phyloP scores from a whole-genome alignment of 148 eudicot species.

The Gaultheria prostrata region DNA sequence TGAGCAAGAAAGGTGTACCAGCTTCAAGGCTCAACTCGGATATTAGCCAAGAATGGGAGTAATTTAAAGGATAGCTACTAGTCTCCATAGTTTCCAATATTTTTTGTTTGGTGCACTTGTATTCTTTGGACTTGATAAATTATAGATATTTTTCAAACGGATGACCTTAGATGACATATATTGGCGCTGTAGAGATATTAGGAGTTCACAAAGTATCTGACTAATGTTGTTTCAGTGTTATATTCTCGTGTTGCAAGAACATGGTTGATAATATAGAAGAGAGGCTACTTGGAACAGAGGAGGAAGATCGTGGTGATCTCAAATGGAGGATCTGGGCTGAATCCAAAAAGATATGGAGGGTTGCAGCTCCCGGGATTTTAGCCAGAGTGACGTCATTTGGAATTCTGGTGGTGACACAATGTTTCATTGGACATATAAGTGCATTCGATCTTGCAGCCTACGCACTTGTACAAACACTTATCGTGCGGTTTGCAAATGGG shows the following conservation, averaged over 20 bases:
- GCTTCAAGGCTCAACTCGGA: too few relatives aligned
- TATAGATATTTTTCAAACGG: not conserved
- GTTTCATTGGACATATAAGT: slow-evolving; percentile 55
- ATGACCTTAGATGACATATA: too few relatives aligned
- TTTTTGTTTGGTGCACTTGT: not conserved
- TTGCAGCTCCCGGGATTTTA: slow-evolving; percentile 58
- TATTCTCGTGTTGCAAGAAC: not conserved
- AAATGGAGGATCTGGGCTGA: slow-evolving; percentile 43
- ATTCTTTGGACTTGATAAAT: not conserved
- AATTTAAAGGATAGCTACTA: not conserved
- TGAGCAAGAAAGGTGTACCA: too few relatives aligned
- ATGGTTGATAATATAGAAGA: slow-evolving; percentile 25
- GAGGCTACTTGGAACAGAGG: slow-evolving; percentile 35
- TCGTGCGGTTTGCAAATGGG: slow-evolving; percentile 54
- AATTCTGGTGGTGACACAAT: slow-evolving; percentile 58
- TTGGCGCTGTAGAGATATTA: not conserved
- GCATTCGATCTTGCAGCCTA: slow-evolving; percentile 63
- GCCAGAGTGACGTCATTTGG: slow-evolving; percentile 54
- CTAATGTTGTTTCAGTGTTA: not conserved
- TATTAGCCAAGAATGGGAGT: not conserved
- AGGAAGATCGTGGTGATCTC: slow-evolving; percentile 27
- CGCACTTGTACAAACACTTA: slow-evolving; percentile 58
- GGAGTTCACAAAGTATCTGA: not conserved
- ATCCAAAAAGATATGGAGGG: slow-evolving; percentile 58
- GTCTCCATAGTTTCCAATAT: not conserved